Evolutionary conservation across 2,329 filamentous ascomycete genomes (phyloP), one percentile per base, ranked within the genome.

Genomic region (Fusarium cicatricum): DNA sequence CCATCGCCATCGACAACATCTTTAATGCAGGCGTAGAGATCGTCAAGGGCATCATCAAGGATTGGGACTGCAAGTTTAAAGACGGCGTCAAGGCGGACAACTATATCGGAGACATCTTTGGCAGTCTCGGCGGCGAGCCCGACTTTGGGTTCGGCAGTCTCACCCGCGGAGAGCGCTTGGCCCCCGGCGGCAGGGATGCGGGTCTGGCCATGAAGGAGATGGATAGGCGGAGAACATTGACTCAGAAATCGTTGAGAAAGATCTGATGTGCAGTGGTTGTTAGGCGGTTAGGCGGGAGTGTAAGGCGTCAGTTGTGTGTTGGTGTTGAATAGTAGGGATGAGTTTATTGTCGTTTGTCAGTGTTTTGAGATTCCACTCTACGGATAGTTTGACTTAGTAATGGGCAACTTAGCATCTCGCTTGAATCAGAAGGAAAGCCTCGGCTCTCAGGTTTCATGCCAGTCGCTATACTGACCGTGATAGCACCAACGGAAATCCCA

Each of bases 51-150:
- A 87, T 92, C 52, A 54, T 90, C 11, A 53, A 71, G 1, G 80
- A 76, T 4, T 92, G 89, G 89, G 75, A 86, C 34, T 70, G 70
- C 12, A 85, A 76, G 0, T 91, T 87, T 63, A 72, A 77, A 31
- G 60, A 69, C 2, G 89, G 89, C 3, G 73, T 91, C 33, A 70
- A 76, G 56, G 75, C 87, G 0, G 75, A 70, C 2, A 90, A 90
- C 66, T 91, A 91, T 65, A 75, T 91, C 32, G 88, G 88, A 6
- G 88, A 90, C 67, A 87, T 91, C 48, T 87, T 90, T 62, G 89
- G 87, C 12, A 87, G 83, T 10, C 74, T 91, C 4, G 88, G 87
- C 2, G 88, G 87, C 2, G 70, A 74, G 34, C 87, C 88, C 0
- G 85, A 89, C 68, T 90, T 90, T 71, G 88, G 88, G 0, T 80